A percentile compares a stretch with the other conserved stretches of the same genome.
phyloP scores from a whole-genome alignment of 106 monocot genomes.

The Dendrobium officinale region DNA sequence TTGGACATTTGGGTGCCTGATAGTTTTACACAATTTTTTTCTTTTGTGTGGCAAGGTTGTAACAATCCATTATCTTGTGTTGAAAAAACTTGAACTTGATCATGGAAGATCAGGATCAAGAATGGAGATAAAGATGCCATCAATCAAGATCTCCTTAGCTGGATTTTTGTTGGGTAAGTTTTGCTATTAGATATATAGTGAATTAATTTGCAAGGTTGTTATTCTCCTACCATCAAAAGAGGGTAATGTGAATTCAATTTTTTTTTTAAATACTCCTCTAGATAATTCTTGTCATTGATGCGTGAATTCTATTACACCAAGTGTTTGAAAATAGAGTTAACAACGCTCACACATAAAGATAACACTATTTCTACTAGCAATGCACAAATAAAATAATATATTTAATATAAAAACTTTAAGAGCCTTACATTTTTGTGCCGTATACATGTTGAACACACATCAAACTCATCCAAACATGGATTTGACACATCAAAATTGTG shows the following conservation, averaged over 20 bases:
- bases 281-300: conserved; percentile 1
- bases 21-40: neutral
- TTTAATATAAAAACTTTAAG: no score
- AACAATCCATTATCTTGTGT: conserved; percentile 31
- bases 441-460: no score
- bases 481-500: no score
- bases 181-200: neutral
- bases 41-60: conserved; percentile 35
- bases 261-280: neutral
- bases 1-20: neutral
- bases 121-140: conserved; percentile 7
- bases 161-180: conserved; percentile 76
- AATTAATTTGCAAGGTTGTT: neutral
- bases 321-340: neutral
- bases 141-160: conserved; percentile 44
- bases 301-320: neutral
- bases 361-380: neutral
- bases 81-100: conserved; percentile 24
- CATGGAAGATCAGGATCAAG: conserved; percentile 1
- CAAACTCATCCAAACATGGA: no score
- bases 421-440: no score
- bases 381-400: neutral
- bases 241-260: conserved; percentile 3
- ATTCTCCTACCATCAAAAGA: neutral
- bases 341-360: neutral